phyloP scores from a whole-genome alignment of 805 yeast species.

The Candida golubevii region DNA sequence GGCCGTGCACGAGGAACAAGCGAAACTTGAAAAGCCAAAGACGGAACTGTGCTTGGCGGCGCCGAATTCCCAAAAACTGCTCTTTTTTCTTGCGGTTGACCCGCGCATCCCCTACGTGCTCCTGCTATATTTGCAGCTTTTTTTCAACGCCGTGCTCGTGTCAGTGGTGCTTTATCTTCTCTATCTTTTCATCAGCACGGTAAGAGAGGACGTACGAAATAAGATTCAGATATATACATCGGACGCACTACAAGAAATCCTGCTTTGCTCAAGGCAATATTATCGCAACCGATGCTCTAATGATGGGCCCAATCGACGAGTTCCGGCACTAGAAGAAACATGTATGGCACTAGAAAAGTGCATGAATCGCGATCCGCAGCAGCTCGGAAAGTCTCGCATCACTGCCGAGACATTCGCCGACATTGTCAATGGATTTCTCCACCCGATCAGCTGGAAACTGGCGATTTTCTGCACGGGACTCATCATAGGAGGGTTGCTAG shows the following conservation, averaged over 20 bases:
- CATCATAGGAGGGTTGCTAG: slow-evolving; percentile 48
- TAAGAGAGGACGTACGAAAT: slow-evolving; percentile 64
- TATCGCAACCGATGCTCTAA: slow-evolving; percentile 67
- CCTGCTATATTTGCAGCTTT: slow-evolving; percentile 59
- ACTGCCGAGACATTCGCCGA: slow-evolving; percentile 84
- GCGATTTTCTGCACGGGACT: slow-evolving; percentile 45
- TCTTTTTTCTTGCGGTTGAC: slow-evolving; percentile 22
- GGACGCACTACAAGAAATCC: slow-evolving; percentile 59
- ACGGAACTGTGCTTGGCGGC: not conserved
- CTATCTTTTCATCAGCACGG: slow-evolving; percentile 48
- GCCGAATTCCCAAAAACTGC: not conserved
- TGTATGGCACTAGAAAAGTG: slow-evolving; percentile 80
- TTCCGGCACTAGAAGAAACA: slow-evolving; percentile 66
- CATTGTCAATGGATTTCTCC: slow-evolving; percentile 69
- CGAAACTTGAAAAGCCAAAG: not conserved
- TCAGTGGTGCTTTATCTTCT: slow-evolving; percentile 49
- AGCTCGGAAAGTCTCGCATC: slow-evolving; percentile 61
- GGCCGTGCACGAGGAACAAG: not conserved
- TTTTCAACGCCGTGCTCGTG: slow-evolving; percentile 52
- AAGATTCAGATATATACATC: slow-evolving; percentile 61
- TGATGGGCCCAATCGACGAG: slow-evolving; percentile 41
- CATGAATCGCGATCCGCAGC: slow-evolving; percentile 72
- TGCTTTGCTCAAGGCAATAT: slow-evolving; percentile 66
- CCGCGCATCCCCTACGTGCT: slow-evolving; percentile 53
- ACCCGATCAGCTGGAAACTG: slow-evolving; percentile 67